Evolutionary conservation across 306 rosid genomes (phyloP).

Genomic region (Aeschynomene evenia): DNA sequence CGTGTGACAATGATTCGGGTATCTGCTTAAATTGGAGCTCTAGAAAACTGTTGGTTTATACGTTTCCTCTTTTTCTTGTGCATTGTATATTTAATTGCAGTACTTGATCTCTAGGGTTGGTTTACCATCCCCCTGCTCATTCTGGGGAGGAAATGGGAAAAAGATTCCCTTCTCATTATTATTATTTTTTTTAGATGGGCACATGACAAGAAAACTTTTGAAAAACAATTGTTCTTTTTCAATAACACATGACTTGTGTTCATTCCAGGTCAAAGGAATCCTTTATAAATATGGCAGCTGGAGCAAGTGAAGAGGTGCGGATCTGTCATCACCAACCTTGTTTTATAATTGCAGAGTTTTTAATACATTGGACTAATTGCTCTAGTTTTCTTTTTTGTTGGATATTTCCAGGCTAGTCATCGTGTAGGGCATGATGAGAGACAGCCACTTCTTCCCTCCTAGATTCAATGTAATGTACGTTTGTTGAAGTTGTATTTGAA

Average conservation of each 20-base stretch:
- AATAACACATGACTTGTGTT: constrained; percentile 16
- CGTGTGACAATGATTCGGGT: neutral
- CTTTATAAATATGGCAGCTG: constrained; percentile 86
- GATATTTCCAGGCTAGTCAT: constrained; percentile 68
- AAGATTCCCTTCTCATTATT: neutral
- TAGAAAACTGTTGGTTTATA: neutral
- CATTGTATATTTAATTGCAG: neutral
- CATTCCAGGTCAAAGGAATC: constrained; percentile 77
- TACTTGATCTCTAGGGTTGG: neutral
- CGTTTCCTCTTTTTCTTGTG: neutral
- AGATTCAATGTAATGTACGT: constrained; percentile 46
- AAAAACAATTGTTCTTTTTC: constrained; percentile 10
- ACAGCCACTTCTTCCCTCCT: constrained; percentile 90
- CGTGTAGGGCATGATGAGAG: constrained; percentile 76
- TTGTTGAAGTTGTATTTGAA: constrained; percentile 27
- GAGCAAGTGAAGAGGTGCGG: constrained; percentile 93
- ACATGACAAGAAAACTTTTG: neutral
- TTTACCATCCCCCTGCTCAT: constrained; percentile 16
- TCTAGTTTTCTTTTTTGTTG: neutral
- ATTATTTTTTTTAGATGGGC: neutral
- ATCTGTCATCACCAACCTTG: constrained; percentile 20
- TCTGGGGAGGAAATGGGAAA: constrained; percentile 1
- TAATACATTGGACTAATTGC: neutral
- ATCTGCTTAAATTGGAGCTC: constrained; percentile 4
- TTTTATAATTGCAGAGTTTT: constrained; percentile 3